A percentile compares a stretch with the other conserved stretches of the same genome.
These are phyloP conservation scores for Amanita rubescens DNA, from an alignment of 768 basidiomycete species.

Conservation along the genomic window DNA sequence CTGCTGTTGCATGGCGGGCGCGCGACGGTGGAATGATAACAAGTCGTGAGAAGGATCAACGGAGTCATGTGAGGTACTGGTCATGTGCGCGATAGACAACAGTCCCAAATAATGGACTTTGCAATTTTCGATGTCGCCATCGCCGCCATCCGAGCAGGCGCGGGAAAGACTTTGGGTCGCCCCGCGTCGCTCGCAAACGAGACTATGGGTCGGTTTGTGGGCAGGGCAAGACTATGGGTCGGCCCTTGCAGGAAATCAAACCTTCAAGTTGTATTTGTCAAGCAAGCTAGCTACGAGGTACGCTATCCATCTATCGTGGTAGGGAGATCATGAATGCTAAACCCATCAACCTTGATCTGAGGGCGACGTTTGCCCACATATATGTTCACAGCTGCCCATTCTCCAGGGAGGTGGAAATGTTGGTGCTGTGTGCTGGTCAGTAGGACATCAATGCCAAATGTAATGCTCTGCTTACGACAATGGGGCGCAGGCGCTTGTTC, in stretches of 20 bases:
- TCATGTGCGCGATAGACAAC: too few relatives aligned
- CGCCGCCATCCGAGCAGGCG: neutral
- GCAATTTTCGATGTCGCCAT: neutral
- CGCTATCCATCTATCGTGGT: neutral
- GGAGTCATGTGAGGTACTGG: neutral
- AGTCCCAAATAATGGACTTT: neutral
- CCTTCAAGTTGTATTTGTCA: neutral
- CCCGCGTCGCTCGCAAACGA: neutral
- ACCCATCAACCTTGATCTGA: too few relatives aligned
- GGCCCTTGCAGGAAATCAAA: neutral
- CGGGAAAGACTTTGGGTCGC: neutral
- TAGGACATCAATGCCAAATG: too few relatives aligned
- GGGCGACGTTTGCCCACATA: neutral
- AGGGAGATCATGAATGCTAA: too few relatives aligned
- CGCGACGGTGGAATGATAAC: neutral
- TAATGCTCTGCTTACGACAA: too few relatives aligned
- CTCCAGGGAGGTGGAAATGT: neutral
- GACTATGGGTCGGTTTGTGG: neutral
- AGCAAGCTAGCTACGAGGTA: neutral
- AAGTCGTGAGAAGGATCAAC: neutral
- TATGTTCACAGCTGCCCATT: neutral
- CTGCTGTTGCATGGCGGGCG: neutral
- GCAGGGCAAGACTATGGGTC: neutral
- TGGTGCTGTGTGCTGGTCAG: too few relatives aligned
- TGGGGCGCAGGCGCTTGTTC: too few relatives aligned